Evolutionary conservation across 1,284 basidiomycete genomes (phyloP).

Genomic region (Stereum hirsutum): DNA sequence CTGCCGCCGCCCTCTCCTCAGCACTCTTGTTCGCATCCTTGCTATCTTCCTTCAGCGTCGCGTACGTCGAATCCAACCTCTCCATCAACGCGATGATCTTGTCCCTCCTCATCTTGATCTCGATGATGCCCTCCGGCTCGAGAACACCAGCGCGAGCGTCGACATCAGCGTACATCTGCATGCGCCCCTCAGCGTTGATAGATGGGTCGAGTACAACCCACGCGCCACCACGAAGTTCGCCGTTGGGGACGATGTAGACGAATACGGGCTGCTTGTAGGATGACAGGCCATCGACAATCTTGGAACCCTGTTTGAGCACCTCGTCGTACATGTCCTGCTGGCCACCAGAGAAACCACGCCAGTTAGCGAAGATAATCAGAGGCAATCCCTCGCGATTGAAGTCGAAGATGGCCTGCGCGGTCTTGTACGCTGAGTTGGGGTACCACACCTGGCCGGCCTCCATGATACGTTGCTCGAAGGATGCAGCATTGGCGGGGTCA

Average conservation of each 20-base stretch:
- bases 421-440: slow-evolving; percentile 99
- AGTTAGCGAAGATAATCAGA: slow-evolving; percentile 98
- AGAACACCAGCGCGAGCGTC: slow-evolving; percentile 95
- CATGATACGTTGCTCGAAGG: slow-evolving; percentile 97
- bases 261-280: slow-evolving; percentile 98
- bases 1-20: slow-evolving; percentile 67
- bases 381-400: slow-evolving; percentile 96
- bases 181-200: slow-evolving; percentile 89
- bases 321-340: slow-evolving; percentile 99
- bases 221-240: slow-evolving; percentile 97
- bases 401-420: slow-evolving; percentile 98
- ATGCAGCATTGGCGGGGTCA: slow-evolving; percentile 97
- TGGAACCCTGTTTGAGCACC: slow-evolving; percentile 89
- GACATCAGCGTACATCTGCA: slow-evolving; percentile 99
- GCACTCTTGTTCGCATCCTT: slow-evolving; percentile 64
- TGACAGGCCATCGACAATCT: slow-evolving; percentile 97
- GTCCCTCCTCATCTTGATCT: slow-evolving; percentile 89
- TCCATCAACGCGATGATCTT: slow-evolving; percentile 91
- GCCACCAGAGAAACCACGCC: slow-evolving; percentile 99
- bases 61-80: slow-evolving; percentile 83
- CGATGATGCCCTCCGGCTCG: slow-evolving; percentile 96
- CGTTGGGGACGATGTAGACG: slow-evolving; percentile 97
- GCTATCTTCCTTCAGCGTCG: slow-evolving; percentile 72
- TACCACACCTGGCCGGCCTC: slow-evolving; percentile 99
- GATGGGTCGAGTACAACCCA: slow-evolving; percentile 99